phyloP scores from a whole-genome alignment of 331 rosid species.

The Saraca asoca region DNA sequence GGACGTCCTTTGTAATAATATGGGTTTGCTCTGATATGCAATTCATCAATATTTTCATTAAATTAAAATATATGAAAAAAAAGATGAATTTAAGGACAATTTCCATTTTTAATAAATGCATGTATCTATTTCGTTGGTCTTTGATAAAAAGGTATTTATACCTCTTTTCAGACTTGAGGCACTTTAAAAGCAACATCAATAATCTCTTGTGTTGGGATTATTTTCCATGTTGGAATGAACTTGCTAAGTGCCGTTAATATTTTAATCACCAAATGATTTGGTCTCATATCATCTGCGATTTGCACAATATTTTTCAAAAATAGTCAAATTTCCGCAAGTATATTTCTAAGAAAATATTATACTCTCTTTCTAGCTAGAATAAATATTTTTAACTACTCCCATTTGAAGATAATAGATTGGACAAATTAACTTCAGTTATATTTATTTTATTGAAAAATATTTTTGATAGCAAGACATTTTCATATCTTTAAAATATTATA shows the following conservation, averaged over 20 bases:
- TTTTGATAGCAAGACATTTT: no score
- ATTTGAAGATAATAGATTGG: no score
- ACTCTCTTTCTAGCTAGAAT: no score
- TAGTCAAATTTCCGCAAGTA: no score
- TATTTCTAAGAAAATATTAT: no score
- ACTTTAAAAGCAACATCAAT: conserved; percentile 65
- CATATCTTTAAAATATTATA: no score
- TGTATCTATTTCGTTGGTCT: no score
- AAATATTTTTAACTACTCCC: no score
- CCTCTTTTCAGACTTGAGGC: conserved; percentile 67
- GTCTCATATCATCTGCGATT: conserved; percentile 79
- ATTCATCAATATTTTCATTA: not conserved
- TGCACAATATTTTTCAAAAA: no score
- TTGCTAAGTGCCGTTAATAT: conserved; percentile 53
- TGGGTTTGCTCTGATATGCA: conserved; percentile 57
- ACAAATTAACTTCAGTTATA: no score
- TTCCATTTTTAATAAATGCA: no score
- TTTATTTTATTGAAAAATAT: no score
- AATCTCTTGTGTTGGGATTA: conserved; percentile 68
- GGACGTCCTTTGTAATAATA: conserved; percentile 83
- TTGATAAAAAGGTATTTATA: conserved; percentile 5
- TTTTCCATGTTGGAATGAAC: conserved; percentile 71
- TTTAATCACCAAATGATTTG: conserved; percentile 36
- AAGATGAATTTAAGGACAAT: not conserved
- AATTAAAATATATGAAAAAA: not conserved